These are phyloP conservation scores for Ogataea thermomethanolica DNA, from an alignment of 805 yeast species.

Conservation along the genomic window DNA sequence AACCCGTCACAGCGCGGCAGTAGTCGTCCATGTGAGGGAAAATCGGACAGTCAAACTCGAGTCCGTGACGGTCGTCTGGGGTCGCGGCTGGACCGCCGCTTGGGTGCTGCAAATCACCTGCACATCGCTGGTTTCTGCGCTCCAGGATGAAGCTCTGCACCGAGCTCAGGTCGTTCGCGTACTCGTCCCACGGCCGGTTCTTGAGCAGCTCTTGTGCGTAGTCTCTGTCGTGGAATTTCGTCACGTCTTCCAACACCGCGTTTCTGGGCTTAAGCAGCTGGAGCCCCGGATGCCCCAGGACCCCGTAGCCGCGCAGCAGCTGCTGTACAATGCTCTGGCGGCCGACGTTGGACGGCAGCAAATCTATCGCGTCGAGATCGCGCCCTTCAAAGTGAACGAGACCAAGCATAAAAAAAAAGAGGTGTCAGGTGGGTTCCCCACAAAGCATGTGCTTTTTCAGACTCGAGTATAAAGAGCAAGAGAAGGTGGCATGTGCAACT, in stretches of 20 bases:
- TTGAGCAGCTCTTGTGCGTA: slow-evolving; percentile 37
- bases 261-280: slow-evolving; percentile 24
- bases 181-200: slow-evolving; percentile 20
- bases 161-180: slow-evolving; percentile 17
- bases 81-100: slow-evolving; percentile 1
- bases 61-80: slow-evolving; percentile 39
- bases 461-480: slow-evolving; percentile 6
- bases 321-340: slow-evolving; percentile 44
- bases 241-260: slow-evolving; percentile 38
- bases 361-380: slow-evolving; percentile 31
- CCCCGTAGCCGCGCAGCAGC: slow-evolving; percentile 40
- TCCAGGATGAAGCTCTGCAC: slow-evolving; percentile 8
- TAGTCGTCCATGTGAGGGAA: slow-evolving; percentile 54
- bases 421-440: slow-evolving; percentile 12
- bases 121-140: not conserved
- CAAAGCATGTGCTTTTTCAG: slow-evolving; percentile 8
- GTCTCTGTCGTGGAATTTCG: slow-evolving; percentile 45
- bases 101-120: not conserved
- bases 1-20: slow-evolving; percentile 48
- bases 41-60: slow-evolving; percentile 60
- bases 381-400: slow-evolving; percentile 6
- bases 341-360: slow-evolving; percentile 50
- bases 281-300: slow-evolving; percentile 27
- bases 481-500: too few species aligned
- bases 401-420: slow-evolving; percentile 14